Conservation (phyloP, 192 early-diverging fungal species). For the Dimargaris xerosporica region DNA sequence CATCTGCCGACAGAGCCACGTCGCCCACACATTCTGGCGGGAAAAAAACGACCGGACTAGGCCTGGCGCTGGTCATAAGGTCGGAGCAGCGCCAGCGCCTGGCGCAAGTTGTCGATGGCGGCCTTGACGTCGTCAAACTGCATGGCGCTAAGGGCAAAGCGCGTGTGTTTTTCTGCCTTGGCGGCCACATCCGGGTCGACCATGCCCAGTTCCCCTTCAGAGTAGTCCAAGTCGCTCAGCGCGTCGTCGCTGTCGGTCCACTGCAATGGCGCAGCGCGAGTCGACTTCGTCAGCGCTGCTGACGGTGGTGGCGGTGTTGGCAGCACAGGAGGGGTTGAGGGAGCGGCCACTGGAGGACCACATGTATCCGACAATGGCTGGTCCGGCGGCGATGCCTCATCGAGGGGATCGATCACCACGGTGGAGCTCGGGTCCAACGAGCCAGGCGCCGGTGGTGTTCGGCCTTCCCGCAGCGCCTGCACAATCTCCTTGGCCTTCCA, state of each 20-base stretch:
- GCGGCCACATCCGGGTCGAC: slow-evolving; percentile 39
- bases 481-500: slow-evolving; percentile 92
- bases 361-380: slow-evolving; percentile 5
- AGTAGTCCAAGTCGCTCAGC: slow-evolving; percentile 12
- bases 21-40: too few species aligned
- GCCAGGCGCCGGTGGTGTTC: slow-evolving; percentile 31
- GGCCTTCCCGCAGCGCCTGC: slow-evolving; percentile 77
- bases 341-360: slow-evolving; percentile 14
- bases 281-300: neutral
- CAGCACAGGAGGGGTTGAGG: neutral
- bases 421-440: neutral
- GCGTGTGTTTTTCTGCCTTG: slow-evolving; percentile 70
- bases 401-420: neutral
- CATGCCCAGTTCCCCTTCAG: slow-evolving; percentile 13
- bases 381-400: slow-evolving; percentile 7
- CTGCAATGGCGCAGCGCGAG: slow-evolving; percentile 9
- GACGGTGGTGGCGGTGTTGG: slow-evolving; percentile 3
- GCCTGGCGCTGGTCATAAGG: slow-evolving; percentile 12
- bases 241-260: neutral
- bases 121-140: slow-evolving; percentile 87
- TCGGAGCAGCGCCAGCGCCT: slow-evolving; percentile 35
- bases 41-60: too few species aligned
- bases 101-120: slow-evolving; percentile 60
- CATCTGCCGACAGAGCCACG: too few species aligned
- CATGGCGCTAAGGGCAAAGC: slow-evolving; percentile 85